A percentile compares a stretch with the other conserved stretches of the same genome.
phyloP scores from a whole-genome alignment of 805 yeast species.

The Candida dendrica region DNA sequence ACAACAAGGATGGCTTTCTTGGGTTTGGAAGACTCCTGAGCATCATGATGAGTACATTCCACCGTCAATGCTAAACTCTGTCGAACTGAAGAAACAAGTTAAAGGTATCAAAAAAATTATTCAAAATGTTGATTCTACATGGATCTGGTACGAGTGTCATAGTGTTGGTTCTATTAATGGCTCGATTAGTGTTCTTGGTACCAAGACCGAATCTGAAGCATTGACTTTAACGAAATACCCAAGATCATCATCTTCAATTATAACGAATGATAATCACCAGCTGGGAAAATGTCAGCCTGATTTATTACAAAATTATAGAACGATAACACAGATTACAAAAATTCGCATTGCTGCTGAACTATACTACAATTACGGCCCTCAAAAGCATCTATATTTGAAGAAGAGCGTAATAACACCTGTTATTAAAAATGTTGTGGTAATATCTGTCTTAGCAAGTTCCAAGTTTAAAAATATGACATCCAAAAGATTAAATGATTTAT shows the following conservation, averaged over 20 bases:
- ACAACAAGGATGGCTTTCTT: conserved; percentile 9
- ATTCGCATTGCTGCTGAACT: conserved; percentile 26
- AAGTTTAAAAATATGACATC: conserved; percentile 12
- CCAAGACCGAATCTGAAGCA: conserved; percentile 16
- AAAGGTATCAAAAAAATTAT: conserved; percentile 15
- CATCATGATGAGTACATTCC: conserved; percentile 4
- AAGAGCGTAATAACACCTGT: conserved; percentile 12
- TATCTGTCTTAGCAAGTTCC: conserved; percentile 26
- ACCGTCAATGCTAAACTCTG: conserved; percentile 8
- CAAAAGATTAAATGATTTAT: conserved; percentile 17
- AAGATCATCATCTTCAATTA: neutral
- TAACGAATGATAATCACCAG: neutral
- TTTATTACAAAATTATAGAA: conserved; percentile 19
- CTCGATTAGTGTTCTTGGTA: conserved; percentile 14
- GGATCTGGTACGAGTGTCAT: conserved; percentile 20
- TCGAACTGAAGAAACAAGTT: conserved; percentile 11
- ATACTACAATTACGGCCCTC: conserved; percentile 29
- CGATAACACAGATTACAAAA: conserved; percentile 25
- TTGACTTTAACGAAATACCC: conserved; percentile 15
- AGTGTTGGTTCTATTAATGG: conserved; percentile 6
- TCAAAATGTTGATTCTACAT: conserved; percentile 10
- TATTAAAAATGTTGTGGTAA: conserved; percentile 20
- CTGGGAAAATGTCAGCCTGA: conserved; percentile 15
- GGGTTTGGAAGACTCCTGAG: conserved; percentile 7
- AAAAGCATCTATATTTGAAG: conserved; percentile 29